phyloP scores from a whole-genome alignment of 495 filamentous ascomycete genomes.

The Aspergillus mulundensis region DNA sequence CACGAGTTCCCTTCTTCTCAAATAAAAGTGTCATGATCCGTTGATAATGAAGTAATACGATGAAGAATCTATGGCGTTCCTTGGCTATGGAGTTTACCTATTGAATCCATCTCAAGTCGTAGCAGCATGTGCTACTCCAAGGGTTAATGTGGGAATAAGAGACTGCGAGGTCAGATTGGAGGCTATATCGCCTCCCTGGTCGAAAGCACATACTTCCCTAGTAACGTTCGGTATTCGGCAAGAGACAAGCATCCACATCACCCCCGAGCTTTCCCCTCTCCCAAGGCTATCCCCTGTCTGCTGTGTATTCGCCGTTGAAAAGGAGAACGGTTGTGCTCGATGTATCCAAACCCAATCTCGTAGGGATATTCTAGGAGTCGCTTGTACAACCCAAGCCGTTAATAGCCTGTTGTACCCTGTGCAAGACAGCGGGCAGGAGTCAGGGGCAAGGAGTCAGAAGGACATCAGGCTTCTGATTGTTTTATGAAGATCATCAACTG shows the following conservation, averaged over 20 bases:
- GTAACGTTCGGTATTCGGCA: neutral
- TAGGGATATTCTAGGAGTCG: neutral
- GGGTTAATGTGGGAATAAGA: neutral
- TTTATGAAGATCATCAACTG: neutral
- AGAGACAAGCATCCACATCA: neutral
- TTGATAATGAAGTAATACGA: constrained; percentile 1
- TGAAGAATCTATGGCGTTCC: neutral
- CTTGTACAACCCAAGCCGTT: neutral
- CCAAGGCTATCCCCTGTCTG: neutral
- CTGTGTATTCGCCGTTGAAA: neutral
- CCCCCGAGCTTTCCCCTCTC: neutral
- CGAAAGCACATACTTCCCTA: neutral
- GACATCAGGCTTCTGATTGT: neutral
- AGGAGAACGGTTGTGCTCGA: neutral
- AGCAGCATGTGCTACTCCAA: too few species aligned
- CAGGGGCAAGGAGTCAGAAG: neutral
- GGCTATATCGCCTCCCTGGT: neutral
- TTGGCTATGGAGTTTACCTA: too few species aligned
- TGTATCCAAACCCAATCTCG: neutral
- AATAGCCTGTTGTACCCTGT: neutral
- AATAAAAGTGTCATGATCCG: constrained; percentile 4
- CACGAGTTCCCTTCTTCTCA: neutral
- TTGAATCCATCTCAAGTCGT: too few species aligned
- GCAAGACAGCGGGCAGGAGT: neutral
- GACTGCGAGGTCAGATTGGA: neutral